phyloP scores from a whole-genome alignment of 169 alveolate genomes.

The Plasmodium yoelii region DNA sequence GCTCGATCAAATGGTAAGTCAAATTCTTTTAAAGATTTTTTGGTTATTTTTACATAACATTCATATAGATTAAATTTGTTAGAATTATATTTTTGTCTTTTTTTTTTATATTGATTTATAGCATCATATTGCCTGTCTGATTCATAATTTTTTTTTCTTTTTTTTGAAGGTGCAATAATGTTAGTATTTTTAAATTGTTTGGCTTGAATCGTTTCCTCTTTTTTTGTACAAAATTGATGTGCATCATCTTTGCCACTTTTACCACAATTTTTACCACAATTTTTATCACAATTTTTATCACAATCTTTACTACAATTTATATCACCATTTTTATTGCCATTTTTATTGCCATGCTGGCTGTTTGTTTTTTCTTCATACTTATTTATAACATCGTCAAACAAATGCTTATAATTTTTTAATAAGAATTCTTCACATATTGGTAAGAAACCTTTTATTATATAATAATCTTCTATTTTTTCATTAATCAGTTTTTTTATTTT shows the following conservation, averaged over 20 bases:
- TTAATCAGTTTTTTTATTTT: constrained; percentile 43
- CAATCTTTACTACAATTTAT: too few species aligned
- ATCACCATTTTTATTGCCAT: too few species aligned
- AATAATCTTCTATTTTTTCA: constrained; percentile 48
- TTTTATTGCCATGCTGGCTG: background rate
- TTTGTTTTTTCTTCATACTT: background rate
- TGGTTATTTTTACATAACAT: constrained; percentile 3
- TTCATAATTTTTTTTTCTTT: constrained; percentile 1
- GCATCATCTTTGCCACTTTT: background rate
- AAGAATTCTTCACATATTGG: constrained; percentile 74
- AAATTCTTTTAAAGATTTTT: constrained; percentile 32
- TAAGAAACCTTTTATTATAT: constrained; percentile 35
- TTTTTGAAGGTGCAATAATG: background rate
- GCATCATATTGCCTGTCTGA: background rate
- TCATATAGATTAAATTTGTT: constrained; percentile 34
- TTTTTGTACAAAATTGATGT: background rate
- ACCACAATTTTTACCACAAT: too few species aligned
- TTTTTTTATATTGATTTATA: background rate
- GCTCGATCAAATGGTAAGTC: constrained; percentile 79
- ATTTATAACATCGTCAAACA: constrained; percentile 9
- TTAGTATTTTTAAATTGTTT: background rate
- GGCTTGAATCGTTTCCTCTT: background rate
- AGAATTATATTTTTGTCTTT: background rate
- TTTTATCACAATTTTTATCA: too few species aligned
- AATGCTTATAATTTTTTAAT: constrained; percentile 18